These are phyloP conservation scores for Solanum arcanum DNA, from an alignment of 257 asterid genomes.

Conservation along the genomic window DNA sequence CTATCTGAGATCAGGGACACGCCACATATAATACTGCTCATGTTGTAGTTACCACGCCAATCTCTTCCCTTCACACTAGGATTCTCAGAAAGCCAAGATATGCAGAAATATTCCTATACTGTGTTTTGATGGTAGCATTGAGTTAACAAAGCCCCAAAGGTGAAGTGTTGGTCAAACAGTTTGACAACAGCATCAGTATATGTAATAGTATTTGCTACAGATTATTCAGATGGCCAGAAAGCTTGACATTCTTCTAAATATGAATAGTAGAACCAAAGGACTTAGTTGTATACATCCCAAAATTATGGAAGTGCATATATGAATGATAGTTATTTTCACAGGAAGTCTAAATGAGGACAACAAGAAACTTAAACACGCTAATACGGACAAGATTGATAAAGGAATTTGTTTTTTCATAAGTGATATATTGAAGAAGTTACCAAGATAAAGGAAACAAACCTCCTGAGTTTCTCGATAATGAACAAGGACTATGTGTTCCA, in stretches of 20 bases:
- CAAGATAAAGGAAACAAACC: constrained; percentile 42
- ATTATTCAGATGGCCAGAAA: not conserved
- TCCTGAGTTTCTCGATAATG: constrained; percentile 98
- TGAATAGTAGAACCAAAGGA: not conserved
- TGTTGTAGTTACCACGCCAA: not conserved
- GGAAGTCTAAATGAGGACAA: not conserved
- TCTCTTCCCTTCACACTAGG: not conserved
- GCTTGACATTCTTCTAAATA: not conserved
- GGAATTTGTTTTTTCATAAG: not conserved
- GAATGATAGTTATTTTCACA: not conserved
- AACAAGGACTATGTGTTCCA: constrained; percentile 92
- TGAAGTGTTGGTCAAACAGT: not conserved
- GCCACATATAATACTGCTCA: not conserved
- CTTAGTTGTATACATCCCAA: not conserved
- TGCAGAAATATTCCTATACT: not conserved
- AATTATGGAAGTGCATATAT: not conserved
- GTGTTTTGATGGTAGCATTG: not conserved
- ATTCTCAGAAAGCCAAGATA: not conserved
- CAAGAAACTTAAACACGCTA: not conserved
- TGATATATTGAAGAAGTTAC: not conserved
- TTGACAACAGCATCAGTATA: not conserved
- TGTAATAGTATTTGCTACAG: not conserved
- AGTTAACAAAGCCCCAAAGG: not conserved
- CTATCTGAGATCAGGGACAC: not conserved
- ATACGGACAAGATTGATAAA: not conserved